Conservation (phyloP, 495 filamentous ascomycete genomes). For the Wilcoxina mikolae region DNA sequence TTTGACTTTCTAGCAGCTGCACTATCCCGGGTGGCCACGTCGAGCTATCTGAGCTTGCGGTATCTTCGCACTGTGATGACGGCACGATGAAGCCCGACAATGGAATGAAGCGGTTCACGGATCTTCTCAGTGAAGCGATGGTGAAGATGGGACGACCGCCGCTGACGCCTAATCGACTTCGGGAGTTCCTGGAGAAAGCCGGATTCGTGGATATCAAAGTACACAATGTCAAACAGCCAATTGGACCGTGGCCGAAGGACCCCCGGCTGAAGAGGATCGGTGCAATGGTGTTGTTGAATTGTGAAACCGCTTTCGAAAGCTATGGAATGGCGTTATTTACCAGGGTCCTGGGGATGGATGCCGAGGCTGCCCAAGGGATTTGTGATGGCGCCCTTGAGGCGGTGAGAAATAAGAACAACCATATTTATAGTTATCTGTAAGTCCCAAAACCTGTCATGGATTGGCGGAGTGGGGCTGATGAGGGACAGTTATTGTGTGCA, state of each 20-base stretch:
- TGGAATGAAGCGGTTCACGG: conserved; percentile 25
- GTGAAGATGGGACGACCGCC: conserved; percentile 12
- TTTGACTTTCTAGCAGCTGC: no score
- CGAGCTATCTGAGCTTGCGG: conserved; percentile 30
- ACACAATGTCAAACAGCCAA: conserved; percentile 38
- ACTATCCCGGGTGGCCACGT: no score
- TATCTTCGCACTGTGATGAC: conserved; percentile 34
- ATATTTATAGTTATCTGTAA: no score
- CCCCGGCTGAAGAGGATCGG: conserved; percentile 39
- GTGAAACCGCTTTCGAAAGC: conserved; percentile 34
- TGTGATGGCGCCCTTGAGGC: conserved; percentile 23
- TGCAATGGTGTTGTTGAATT: conserved; percentile 30
- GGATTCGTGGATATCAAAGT: conserved; percentile 48
- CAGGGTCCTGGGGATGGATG: conserved; percentile 39
- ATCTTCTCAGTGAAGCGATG: conserved; percentile 25
- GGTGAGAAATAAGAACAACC: no score
- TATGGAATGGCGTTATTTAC: conserved; percentile 37
- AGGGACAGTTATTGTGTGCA: no score
- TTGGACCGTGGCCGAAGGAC: conserved; percentile 45
- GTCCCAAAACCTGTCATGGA: no score
- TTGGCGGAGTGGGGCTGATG: no score
- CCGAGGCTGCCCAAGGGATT: conserved; percentile 40
- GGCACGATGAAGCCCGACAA: conserved; percentile 28
- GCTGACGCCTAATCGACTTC: not conserved
- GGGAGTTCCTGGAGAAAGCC: conserved; percentile 28